These are phyloP conservation scores for Scleromitrula shiraiana DNA, from an alignment of 2,329 filamentous ascomycete genomes.

Conservation along the genomic window DNA sequence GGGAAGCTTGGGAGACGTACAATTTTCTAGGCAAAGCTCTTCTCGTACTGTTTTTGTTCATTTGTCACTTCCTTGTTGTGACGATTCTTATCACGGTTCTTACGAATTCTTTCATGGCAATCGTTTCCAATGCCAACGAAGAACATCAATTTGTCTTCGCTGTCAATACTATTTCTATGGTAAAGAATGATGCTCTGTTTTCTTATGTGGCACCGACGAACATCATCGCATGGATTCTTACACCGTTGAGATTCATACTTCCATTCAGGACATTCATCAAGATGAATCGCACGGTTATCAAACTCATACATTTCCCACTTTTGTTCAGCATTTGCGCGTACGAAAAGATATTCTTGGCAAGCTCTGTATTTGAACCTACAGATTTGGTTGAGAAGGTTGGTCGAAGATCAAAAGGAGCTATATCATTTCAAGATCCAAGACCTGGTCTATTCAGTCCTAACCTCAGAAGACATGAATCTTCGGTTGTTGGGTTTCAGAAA, in stretches of 20 bases:
- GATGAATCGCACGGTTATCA: conserved; percentile 86
- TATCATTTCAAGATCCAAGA: conserved; percentile 46
- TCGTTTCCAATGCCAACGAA: conserved; percentile 86
- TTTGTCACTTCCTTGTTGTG: conserved; percentile 91
- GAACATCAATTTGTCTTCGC: conserved; percentile 92
- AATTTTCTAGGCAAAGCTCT: conserved; percentile 70
- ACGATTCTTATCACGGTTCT: conserved; percentile 94
- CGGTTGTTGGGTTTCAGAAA: conserved; percentile 80
- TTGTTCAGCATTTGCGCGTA: conserved; percentile 82
- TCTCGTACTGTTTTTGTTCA: conserved; percentile 77
- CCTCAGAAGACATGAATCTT: conserved; percentile 70
- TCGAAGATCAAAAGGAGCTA: conserved; percentile 39
- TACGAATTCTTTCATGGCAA: conserved; percentile 92
- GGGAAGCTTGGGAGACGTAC: conserved; percentile 73
- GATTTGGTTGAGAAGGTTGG: conserved; percentile 72
- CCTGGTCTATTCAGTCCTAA: conserved; percentile 66
- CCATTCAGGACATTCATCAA: conserved; percentile 74
- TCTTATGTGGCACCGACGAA: conserved; percentile 90
- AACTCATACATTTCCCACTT: conserved; percentile 80
- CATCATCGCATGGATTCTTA: conserved; percentile 81
- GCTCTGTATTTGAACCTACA: conserved; percentile 70
- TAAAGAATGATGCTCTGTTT: conserved; percentile 95
- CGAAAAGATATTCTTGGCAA: conserved; percentile 70
- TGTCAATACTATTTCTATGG: conserved; percentile 95
- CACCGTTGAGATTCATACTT: conserved; percentile 73